These are phyloP conservation scores for Galeopsis tetrahit DNA, from an alignment of 257 asterid genomes.

Conservation along the genomic window DNA sequence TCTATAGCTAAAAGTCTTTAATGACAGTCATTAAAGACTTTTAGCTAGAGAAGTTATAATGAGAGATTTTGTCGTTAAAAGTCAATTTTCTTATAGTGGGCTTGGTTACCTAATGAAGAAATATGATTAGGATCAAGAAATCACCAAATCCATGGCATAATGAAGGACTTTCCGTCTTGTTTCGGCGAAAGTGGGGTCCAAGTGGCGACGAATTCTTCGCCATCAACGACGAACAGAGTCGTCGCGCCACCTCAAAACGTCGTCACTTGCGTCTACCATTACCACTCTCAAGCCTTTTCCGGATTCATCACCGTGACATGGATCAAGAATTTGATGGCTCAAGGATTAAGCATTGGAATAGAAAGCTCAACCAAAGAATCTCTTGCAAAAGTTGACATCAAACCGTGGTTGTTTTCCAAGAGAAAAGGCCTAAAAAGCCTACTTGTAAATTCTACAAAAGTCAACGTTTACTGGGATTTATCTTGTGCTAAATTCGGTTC, in stretches of 20 bases:
- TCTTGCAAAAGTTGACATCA: slow-evolving; percentile 64
- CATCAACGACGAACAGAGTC: slow-evolving; percentile 32
- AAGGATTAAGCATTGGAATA: slow-evolving; percentile 54
- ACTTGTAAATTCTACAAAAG: slow-evolving; percentile 34
- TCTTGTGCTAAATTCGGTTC: slow-evolving; percentile 72
- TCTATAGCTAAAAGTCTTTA: too few species aligned
- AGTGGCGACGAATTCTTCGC: slow-evolving; percentile 48
- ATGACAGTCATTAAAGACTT: too few species aligned
- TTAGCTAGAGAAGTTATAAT: too few species aligned
- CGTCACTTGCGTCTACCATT: slow-evolving; percentile 56
- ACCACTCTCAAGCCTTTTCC: slow-evolving; percentile 43
- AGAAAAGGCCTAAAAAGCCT: slow-evolving; percentile 56
- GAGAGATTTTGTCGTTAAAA: too few species aligned
- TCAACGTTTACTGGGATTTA: slow-evolving; percentile 68
- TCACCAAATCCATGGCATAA: slow-evolving; percentile 28
- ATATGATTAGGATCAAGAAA: slow-evolving; percentile 23
- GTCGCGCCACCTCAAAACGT: slow-evolving; percentile 52
- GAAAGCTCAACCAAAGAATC: slow-evolving; percentile 42
- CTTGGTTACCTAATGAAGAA: not conserved
- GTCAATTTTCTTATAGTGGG: too few species aligned
- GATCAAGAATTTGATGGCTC: slow-evolving; percentile 67
- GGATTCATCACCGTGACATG: slow-evolving; percentile 66
- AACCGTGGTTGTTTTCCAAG: slow-evolving; percentile 71
- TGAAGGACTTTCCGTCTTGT: slow-evolving; percentile 87
- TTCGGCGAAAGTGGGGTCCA: slow-evolving; percentile 79